Percentiles rank a stretch among this genome's conserved stretches.
Evolutionary conservation across 805 yeast species (phyloP).

Genomic region (Kuraishia ogatae): DNA sequence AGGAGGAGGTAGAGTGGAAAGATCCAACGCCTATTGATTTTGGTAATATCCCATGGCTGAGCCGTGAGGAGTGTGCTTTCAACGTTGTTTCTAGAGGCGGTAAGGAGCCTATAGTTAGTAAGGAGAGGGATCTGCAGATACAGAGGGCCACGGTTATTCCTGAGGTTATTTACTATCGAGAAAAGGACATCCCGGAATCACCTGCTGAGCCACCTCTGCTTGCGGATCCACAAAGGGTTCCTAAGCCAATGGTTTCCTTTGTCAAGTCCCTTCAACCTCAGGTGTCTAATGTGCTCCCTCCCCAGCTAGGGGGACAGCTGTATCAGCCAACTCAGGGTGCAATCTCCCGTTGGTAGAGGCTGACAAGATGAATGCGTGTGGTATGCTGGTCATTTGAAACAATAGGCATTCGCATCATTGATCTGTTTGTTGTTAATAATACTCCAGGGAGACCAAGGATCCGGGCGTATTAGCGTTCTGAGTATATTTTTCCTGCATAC

Average conservation of each 20-base stretch:
- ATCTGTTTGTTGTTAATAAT: no score
- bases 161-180: neutral
- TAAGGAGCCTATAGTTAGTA: neutral
- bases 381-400: neutral
- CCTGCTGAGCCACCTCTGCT: neutral
- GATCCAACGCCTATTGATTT: neutral
- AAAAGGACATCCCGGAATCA: neutral
- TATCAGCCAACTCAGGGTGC: neutral
- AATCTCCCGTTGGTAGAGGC: neutral
- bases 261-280: neutral
- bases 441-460: neutral
- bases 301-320: neutral
- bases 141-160: neutral
- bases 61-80: neutral
- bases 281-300: neutral
- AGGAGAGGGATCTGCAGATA: neutral
- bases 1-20: slow-evolving; percentile 1
- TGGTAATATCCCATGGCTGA: slow-evolving; percentile 1
- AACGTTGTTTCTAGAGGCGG: neutral
- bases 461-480: neutral
- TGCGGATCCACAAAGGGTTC: neutral
- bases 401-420: neutral
- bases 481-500: neutral
- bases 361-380: no score
- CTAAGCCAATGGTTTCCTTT: neutral